Evolutionary conservation across 129 eudicot genomes (phyloP), one percentile per base, ranked within the genome.

Genomic region (Daucus carota): DNA sequence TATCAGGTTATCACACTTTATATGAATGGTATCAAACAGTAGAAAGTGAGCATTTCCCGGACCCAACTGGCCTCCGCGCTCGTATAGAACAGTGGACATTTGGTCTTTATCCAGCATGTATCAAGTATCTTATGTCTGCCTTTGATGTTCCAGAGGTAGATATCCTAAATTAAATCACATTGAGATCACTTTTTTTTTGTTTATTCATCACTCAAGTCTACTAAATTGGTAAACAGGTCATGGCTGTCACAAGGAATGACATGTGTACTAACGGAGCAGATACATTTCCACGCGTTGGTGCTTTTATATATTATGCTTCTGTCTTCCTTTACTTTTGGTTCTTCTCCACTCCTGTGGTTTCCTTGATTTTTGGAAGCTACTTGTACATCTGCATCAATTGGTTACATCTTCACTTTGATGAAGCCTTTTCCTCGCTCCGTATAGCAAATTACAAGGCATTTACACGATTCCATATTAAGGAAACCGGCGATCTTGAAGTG

Each of bases 61-160:
- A 95, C 80, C 99, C 97, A 3, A 91, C 97, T 5, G 99, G 97
- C 44, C 99, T 95, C 72, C 90, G 97, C 57, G 82, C 92, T 31
- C 99, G 99, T 84, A 87, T 95, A 10, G 97, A 95, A 72, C 96
- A 95, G 75, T 95, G 97, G 99, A 91, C 99, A 33, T 89, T 91
- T 76, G 97, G 99, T 41, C 96, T 95, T 79, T 95, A 95, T 88
- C 99, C 99, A 12, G 99, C 99, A 28, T 95, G 99, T 79, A 91
- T 95, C 12, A 95, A 95, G 76, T 95, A 95, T 82, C 91, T 95
- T 66, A 95, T 95, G 99, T 91, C 96, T 12, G 94, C 97, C 40
- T 95, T 95, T 78, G 99, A 95, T 87, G 88, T 95, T 82, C 99
- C 99, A 5, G 99, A 95, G 99, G 98, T 0, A 17, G 6, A 3